Conservation (phyloP, 2,329 filamentous ascomycete genomes). For the Curvularia verruculosa region DNA sequence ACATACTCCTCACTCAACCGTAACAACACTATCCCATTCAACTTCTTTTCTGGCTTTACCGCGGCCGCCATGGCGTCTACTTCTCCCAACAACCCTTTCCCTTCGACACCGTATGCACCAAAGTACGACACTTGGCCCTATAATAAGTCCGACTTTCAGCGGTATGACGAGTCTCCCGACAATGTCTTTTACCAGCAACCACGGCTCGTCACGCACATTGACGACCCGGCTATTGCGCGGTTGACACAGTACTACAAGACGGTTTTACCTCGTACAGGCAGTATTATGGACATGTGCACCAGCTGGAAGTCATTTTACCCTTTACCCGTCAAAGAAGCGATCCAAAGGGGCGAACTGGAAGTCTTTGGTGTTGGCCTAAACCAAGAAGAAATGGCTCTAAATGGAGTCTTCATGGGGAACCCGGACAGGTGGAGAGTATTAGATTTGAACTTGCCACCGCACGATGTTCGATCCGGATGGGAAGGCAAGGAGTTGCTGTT, state of each 20-base stretch:
- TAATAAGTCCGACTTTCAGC: conserved; percentile 44
- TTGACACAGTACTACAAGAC: conserved; percentile 56
- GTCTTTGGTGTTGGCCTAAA: conserved; percentile 60
- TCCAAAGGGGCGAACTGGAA: conserved; percentile 41
- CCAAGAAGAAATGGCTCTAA: conserved; percentile 52
- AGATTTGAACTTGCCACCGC: conserved; percentile 54
- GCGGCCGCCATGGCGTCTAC: conserved; percentile 13
- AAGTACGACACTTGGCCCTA: conserved; percentile 33
- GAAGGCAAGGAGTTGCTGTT: conserved; percentile 28
- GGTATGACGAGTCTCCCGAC: conserved; percentile 48
- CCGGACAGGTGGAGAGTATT: conserved; percentile 39
- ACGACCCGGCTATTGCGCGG: conserved; percentile 55
- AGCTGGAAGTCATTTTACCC: conserved; percentile 60
- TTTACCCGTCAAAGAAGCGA: conserved; percentile 35
- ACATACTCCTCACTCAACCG: conserved; percentile 11
- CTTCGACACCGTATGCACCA: conserved; percentile 21
- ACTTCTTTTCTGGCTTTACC: conserved; percentile 21
- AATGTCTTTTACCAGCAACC: conserved; percentile 51
- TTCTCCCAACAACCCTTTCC: conserved; percentile 9
- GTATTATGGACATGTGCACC: conserved; percentile 58
- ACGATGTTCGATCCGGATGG: conserved; percentile 33
- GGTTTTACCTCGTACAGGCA: conserved; percentile 50
- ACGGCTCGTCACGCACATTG: conserved; percentile 62
- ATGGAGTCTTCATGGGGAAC: conserved; percentile 36
- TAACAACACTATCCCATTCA: conserved; percentile 11